Percentiles rank a stretch among this genome's conserved stretches.
phyloP scores from a whole-genome alignment of 345 rosid species.

The Gossypium raimondii region DNA sequence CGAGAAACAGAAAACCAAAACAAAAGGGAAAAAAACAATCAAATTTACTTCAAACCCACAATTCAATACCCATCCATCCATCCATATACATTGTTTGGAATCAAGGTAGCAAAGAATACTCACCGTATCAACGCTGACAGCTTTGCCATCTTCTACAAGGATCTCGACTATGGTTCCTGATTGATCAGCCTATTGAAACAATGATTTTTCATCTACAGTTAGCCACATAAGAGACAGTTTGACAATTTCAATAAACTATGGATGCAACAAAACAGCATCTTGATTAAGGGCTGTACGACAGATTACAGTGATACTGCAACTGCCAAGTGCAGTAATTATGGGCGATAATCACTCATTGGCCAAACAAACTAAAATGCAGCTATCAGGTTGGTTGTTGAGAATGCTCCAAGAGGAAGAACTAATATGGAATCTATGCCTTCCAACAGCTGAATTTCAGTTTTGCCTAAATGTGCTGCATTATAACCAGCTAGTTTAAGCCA shows the following conservation, averaged over 20 bases:
- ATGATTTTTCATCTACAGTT: neutral
- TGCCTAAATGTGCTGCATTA: too few relatives aligned
- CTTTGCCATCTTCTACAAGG: constrained; percentile 65
- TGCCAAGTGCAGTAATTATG: neutral
- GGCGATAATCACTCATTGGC: neutral
- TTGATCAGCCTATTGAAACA: constrained; percentile 56
- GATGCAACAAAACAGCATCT: neutral
- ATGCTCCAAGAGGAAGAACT: neutral
- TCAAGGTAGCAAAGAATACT: constrained; percentile 21
- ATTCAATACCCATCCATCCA: neutral
- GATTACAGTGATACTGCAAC: neutral
- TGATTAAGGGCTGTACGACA: neutral
- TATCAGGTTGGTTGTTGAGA: neutral
- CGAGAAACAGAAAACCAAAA: neutral
- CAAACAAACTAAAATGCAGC: neutral
- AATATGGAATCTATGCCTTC: neutral
- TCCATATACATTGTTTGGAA: neutral
- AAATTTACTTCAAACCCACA: neutral
- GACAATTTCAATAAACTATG: neutral
- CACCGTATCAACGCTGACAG: constrained; percentile 64
- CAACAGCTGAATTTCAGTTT: too few relatives aligned
- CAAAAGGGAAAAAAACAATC: neutral
- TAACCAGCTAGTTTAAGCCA: neutral
- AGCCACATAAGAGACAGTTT: neutral
- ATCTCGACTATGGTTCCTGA: constrained; percentile 72